Base-by-base conservation (phyloP, 2,329 filamentous ascomycete genomes). In the Verticillium isaacii region DNA sequence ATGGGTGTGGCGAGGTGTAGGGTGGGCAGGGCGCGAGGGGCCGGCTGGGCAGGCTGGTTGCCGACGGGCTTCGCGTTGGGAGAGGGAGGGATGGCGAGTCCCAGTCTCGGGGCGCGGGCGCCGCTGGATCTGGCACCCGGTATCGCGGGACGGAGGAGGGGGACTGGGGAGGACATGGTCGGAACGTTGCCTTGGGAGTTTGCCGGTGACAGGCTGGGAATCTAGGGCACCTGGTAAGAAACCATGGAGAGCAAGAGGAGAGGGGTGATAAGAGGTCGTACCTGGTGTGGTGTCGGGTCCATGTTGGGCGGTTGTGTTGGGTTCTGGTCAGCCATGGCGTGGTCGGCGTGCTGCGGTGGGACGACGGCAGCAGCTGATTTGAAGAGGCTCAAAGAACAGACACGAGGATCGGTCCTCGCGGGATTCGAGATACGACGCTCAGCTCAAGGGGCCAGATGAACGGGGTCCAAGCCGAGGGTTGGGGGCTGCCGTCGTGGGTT, bases 31-130 rank as follows among this genome's bases (percentile, higher is more conserved):
- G 87, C 79, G 32, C 78, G 74, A 58, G 73, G 74, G 66, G 75
- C 73, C 66, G 73, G 70, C 67, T 71, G 70, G 69, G 65, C 60
- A 14, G 67, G 75, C 77, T 70, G 82, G 67, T 80, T 82, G 67
- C 84, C 85, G 59, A 95, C 86, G 2, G 93, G 88, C 74, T 93
- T 92, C 65, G 83, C 89, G 77, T 87, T 94, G 57, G 92, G 91
- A 39, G 92, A 96, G 1, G 91, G 88, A 41, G 94, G 94, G 62
- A 98, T 98, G 56, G 93, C 91, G 61, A 98, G 85, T 55, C 93
- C 94, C 62, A 98, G 84, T 69, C 90, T 88, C 32, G 92, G 92
- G 60, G 89, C 82, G 66, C 90, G 84, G 63, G 83, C 80, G 63
- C 86, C 87, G 66, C 82, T 80, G 65, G 82, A 82, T 68, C 87